Evolutionary conservation across 768 basidiomycete genomes (phyloP).

Genomic region (Termitomyces sp.): DNA sequence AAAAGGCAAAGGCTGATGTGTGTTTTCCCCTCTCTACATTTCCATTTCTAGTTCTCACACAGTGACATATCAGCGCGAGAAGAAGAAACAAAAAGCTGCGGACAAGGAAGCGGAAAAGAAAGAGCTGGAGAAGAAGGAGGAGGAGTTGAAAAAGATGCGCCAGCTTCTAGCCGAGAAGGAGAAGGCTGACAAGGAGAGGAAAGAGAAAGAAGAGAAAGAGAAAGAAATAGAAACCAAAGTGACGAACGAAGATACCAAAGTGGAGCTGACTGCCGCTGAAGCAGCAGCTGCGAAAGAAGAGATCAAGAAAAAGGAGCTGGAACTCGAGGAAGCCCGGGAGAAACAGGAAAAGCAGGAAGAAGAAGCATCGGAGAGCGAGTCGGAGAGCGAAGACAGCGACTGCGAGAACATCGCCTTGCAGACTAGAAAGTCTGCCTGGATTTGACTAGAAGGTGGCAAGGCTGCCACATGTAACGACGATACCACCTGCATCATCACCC

Average conservation of each 20-base stretch:
- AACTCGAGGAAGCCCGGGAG: conserved; percentile 20
- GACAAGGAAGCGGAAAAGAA: conserved; percentile 57
- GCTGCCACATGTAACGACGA: conserved; percentile 1
- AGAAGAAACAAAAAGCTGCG: conserved; percentile 46
- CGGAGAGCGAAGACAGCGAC: conserved; percentile 34
- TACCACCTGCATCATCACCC: conserved; percentile 14
- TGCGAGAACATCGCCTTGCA: conserved; percentile 31
- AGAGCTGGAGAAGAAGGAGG: conserved; percentile 61
- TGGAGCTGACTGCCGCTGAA: conserved; percentile 16
- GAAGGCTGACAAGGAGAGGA: conserved; percentile 36
- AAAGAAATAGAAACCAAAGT: conserved; percentile 20
- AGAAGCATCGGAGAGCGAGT: conserved; percentile 19
- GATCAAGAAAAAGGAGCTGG: conserved; percentile 18
- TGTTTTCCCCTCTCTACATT: conserved; percentile 17
- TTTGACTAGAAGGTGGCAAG: conserved; percentile 16
- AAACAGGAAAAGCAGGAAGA: conserved; percentile 18
- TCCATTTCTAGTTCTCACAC: not conserved
- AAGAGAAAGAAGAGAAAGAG: conserved; percentile 36
- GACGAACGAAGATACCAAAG: conserved; percentile 19
- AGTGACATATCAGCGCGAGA: conserved; percentile 31
- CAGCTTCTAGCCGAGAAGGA: conserved; percentile 48
- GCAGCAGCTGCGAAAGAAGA: conserved; percentile 17
- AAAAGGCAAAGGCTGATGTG: conserved; percentile 64
- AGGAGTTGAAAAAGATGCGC: conserved; percentile 48
- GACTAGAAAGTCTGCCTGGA: conserved; percentile 15